These are phyloP conservation scores for Plasmodium berghei DNA, from an alignment of 169 alveolate genomes.

Conservation along the genomic window DNA sequence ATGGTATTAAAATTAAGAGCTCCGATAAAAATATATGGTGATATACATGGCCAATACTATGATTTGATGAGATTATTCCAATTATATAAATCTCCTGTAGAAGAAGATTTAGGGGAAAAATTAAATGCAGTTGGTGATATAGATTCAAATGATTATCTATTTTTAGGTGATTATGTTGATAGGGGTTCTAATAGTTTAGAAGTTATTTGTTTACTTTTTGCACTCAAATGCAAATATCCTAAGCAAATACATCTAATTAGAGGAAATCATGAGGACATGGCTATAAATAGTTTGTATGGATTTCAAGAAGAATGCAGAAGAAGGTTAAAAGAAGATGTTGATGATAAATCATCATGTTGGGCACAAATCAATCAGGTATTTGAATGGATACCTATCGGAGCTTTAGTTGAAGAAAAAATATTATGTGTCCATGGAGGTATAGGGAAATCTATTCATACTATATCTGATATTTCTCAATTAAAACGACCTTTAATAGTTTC, in stretches of 20 bases:
- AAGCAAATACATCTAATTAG: constrained; percentile 97
- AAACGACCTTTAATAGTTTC: constrained; percentile 96
- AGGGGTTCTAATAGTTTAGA: constrained; percentile 95
- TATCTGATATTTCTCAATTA: constrained; percentile 92
- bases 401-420: constrained; percentile 97
- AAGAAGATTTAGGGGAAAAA: constrained; percentile 87
- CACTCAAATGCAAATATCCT: constrained; percentile 97
- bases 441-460: constrained; percentile 92
- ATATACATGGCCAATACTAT: constrained; percentile 98
- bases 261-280: constrained; percentile 99
- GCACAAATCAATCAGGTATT: constrained; percentile 95
- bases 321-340: constrained; percentile 97
- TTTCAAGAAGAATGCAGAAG: constrained; percentile 98
- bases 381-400: constrained; percentile 99
- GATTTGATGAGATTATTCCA: constrained; percentile 97
- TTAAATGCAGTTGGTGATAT: constrained; percentile 95
- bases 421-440: constrained; percentile 99
- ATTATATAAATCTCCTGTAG: constrained; percentile 90
- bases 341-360: constrained; percentile 95
- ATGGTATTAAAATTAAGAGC: constrained; percentile 97
- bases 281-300: constrained; percentile 98
- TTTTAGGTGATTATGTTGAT: constrained; percentile 99
- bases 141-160: constrained; percentile 97
- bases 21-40: constrained; percentile 98
- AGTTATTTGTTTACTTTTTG: constrained; percentile 96